Evolutionary conservation across 176 grass and related monocot genomes (phyloP).

Genomic region (Musa beccarii): DNA sequence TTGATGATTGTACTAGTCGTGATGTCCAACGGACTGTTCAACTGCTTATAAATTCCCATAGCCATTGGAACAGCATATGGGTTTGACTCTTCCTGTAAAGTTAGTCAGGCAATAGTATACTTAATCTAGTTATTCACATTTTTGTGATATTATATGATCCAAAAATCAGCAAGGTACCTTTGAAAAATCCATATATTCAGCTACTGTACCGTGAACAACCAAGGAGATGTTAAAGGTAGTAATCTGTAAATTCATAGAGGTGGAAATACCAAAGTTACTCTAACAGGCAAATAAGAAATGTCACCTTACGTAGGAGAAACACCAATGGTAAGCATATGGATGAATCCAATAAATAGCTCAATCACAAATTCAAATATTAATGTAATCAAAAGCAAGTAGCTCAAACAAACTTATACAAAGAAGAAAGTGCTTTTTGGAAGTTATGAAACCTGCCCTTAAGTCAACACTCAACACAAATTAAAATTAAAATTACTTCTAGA

Average conservation of each 20-base stretch:
- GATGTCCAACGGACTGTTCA: conserved; percentile 75
- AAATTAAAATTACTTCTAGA: too few species aligned
- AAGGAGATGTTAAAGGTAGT: conserved; percentile 8
- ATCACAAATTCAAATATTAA: too few species aligned
- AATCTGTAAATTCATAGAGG: not conserved
- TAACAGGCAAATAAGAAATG: not conserved
- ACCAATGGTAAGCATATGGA: too few species aligned
- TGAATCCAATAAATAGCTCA: too few species aligned
- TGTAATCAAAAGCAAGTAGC: too few species aligned
- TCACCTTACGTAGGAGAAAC: not conserved
- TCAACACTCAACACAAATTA: too few species aligned
- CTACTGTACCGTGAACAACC: conserved; percentile 5
- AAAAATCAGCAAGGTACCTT: not conserved
- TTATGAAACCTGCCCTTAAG: too few species aligned
- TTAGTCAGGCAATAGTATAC: conserved; percentile 3
- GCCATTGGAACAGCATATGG: conserved; percentile 71
- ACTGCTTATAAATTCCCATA: conserved; percentile 67
- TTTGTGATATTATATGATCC: not conserved
- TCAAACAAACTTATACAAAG: too few species aligned
- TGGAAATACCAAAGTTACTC: not conserved
- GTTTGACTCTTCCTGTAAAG: conserved; percentile 64
- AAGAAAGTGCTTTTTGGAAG: too few species aligned
- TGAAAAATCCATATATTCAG: conserved; percentile 7
- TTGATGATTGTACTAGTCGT: conserved; percentile 95
- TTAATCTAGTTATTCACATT: not conserved